Evolutionary conservation across 495 filamentous ascomycete genomes (phyloP).

Genomic region (Aspergillus carlsbadensis): DNA sequence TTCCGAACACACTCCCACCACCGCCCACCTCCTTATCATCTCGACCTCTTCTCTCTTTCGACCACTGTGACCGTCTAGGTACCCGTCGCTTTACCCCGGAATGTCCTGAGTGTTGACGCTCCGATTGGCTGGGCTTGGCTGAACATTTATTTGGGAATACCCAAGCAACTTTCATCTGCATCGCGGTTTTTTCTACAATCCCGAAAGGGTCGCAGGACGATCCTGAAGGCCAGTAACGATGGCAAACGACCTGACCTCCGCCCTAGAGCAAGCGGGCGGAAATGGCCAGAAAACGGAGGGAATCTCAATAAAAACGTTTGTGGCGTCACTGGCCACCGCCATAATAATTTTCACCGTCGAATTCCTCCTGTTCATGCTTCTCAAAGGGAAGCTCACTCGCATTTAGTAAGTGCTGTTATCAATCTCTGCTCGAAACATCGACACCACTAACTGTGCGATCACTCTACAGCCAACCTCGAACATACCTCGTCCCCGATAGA

Average conservation of each 20-base stretch:
- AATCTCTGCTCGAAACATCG: background rate
- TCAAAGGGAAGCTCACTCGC: slow-evolving; percentile 74
- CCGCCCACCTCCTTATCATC: background rate
- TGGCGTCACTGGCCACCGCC: slow-evolving; percentile 72
- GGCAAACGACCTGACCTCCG: slow-evolving; percentile 32
- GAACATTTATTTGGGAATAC: too few relatives aligned
- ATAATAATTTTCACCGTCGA: slow-evolving; percentile 76
- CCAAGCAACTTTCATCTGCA: background rate
- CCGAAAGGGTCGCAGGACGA: background rate
- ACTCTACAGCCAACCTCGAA: slow-evolving; percentile 69
- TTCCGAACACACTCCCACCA: background rate
- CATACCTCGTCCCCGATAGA: slow-evolving; percentile 86
- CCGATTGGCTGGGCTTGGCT: background rate
- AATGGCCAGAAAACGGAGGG: slow-evolving; percentile 47
- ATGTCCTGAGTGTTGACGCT: background rate
- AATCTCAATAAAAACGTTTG: slow-evolving; percentile 56
- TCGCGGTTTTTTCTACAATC: background rate
- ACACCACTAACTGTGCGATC: background rate
- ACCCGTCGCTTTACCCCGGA: background rate
- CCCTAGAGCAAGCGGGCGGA: slow-evolving; percentile 39
- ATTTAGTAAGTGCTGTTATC: slow-evolving; percentile 67
- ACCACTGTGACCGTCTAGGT: background rate
- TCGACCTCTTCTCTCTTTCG: background rate
- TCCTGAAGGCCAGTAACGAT: slow-evolving; percentile 16
- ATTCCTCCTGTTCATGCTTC: slow-evolving; percentile 69